A percentile compares a stretch with the other conserved stretches of the same genome.
Conservation (phyloP, 129 eudicot genomes). For the Tagetes erecta region DNA sequence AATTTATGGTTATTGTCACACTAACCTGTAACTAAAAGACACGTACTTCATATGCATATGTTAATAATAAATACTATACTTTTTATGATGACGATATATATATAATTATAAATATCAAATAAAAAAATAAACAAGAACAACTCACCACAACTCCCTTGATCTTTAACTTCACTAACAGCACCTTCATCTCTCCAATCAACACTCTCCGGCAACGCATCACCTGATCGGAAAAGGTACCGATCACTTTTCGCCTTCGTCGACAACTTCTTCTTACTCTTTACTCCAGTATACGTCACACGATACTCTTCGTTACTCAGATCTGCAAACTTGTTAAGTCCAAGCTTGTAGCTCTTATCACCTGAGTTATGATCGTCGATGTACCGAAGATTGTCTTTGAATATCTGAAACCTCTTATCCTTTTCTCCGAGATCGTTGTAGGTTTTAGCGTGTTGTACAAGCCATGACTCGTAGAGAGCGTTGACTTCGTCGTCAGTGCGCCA, state of each 20-base stretch:
- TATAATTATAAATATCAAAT: background rate
- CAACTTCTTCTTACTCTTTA: constrained; percentile 26
- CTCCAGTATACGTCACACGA: constrained; percentile 49
- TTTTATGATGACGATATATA: background rate
- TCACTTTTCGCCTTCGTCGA: constrained; percentile 37
- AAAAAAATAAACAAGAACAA: background rate
- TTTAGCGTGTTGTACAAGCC: constrained; percentile 68
- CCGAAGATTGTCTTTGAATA: constrained; percentile 72
- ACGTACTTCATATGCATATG: background rate
- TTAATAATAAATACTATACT: no score
- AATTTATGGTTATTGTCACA: background rate
- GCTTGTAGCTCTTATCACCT: constrained; percentile 48
- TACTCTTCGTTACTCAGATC: constrained; percentile 87
- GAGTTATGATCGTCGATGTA: constrained; percentile 72
- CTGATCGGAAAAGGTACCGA: constrained; percentile 49
- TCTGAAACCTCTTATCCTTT: constrained; percentile 70
- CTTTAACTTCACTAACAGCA: constrained; percentile 73
- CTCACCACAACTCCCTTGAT: constrained; percentile 90
- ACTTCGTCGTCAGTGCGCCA: constrained; percentile 54
- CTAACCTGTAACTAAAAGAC: constrained; percentile 1
- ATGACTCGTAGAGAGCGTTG: constrained; percentile 63
- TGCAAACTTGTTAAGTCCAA: constrained; percentile 76
- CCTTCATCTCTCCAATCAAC: constrained; percentile 89
- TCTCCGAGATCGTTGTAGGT: constrained; percentile 73
- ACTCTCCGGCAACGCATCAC: constrained; percentile 58